Base-by-base conservation (phyloP, 1,284 basidiomycete species). In the Irpex rosettiformis region DNA sequence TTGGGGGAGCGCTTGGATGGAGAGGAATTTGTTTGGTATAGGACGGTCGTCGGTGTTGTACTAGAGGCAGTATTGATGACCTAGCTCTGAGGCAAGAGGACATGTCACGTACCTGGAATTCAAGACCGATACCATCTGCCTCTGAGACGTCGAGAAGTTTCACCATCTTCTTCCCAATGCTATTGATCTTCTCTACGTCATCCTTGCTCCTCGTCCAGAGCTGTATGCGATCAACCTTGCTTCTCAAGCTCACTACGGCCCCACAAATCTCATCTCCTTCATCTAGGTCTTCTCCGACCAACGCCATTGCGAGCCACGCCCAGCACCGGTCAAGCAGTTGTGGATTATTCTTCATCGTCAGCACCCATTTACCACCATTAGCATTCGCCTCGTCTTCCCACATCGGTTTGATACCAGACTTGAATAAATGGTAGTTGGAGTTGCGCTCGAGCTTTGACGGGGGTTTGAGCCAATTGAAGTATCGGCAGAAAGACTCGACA, bases 371-470 rank as follows among this genome's bases (percentile, higher is more conserved):
- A 37, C 94, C 94, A 24, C 94, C 94, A 53, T 88, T 81, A 7
- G 90, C 89, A 71, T 98, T 98, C 52, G 93, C 91, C 24, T 86
- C 85, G 70, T 97, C 95, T 75, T 97, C 95, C 94, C 95, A 97
- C 92, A 96, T 96, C 40, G 94, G 91, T 69, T 93, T 94, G 75
- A 91, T 91, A 33, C 89, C 89, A 27, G 85, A 80, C 74, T 97
- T 97, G 85, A 98, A 98, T 58, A 97, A 78, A 70, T 97, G 95
- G 69, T 96, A 96, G 75, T 95, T 96, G 40, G 89, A 89, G 73
- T 93, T 92, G 65, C 86, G 86, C 64, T 93, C 91, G 40, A 97
- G 83, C 65, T 86, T 85, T 52, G 91, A 94, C 1, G 95, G 95
- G 1, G 91, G 88, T 72, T 94, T 93, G 61, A 96, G 84, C 85